phyloP scores from a whole-genome alignment of 73 alveolate species.

The Paramecium pentaurelia region DNA sequence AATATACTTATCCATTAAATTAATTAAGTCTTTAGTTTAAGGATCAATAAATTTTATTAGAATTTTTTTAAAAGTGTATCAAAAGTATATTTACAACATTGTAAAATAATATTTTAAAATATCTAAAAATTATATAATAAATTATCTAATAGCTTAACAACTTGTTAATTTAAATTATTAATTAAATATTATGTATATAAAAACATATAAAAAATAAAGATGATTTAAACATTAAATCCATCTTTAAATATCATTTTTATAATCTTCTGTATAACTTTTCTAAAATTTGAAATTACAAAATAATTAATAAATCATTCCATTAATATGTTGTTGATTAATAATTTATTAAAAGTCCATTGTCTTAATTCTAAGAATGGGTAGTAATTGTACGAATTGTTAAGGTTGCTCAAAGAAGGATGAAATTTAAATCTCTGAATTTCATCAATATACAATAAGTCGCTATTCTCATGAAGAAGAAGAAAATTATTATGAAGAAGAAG shows the following conservation, averaged over 20 bases:
- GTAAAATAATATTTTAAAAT: too few species aligned
- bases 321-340: neutral
- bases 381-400: neutral
- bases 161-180: too few species aligned
- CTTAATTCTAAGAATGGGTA: neutral
- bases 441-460: neutral
- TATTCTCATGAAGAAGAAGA: neutral
- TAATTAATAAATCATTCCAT: neutral
- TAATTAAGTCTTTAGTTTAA: too few species aligned
- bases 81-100: too few species aligned
- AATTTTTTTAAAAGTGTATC: too few species aligned
- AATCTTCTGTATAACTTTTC: neutral
- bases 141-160: too few species aligned
- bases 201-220: too few species aligned
- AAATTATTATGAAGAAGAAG: neutral
- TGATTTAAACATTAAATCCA: neutral
- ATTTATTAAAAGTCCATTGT: neutral
- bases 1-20: too few species aligned
- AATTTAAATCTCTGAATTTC: neutral
- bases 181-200: neutral
- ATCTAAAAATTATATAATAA: too few species aligned
- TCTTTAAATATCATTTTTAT: too few species aligned
- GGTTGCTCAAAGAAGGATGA: neutral
- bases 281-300: neutral
- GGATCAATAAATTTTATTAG: too few species aligned